Evolutionary conservation across 1,284 basidiomycete species (phyloP), one percentile per base, ranked within the genome.

Genomic region (Tilletia indica): DNA sequence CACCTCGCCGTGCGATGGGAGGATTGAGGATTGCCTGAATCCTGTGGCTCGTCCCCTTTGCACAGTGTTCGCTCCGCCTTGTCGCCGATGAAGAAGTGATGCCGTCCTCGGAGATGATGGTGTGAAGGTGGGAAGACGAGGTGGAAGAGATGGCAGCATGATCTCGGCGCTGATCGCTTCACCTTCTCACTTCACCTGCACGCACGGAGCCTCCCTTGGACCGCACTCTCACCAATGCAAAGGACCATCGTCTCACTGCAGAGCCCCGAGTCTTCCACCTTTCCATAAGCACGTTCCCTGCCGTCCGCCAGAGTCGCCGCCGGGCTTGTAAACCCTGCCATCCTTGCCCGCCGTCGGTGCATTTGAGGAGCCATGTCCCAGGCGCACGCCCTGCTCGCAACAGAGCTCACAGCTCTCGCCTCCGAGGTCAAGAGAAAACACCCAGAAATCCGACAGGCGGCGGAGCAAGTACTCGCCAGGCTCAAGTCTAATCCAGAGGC

Each of bases 381-480:
- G 66, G 36, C 61, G 34, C 61, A 64, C 12, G 61, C 61, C 19
- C 78, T 82, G 8, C 74, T 84, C 64, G 74, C 76, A 38, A 71
- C 80, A 4, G 82, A 84, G 70, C 78, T 84, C 71, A 77, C 78
- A 66, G 75, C 77, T 58, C 72, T 84, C 16, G 77, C 80, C 47
- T 77, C 77, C 42, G 82, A 84, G 69, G 76, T 82, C 21, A 77
- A 80, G 70, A 76, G 82, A 56, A 81, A 81, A 72, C 77, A 79
- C 70, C 81, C 82, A 49, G 82, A 84, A 25, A 80, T 82, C 70
- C 76, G 78, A 68, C 73, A 75, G 21, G 77, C 80, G 31, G 74
- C 77, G 36, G 82, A 83, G 36, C 51, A 67, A 4, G 74, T 77
- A 0, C 76, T 83, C 2, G 68, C 72, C 21, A 70, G 70, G 49